Percentiles rank a stretch among this genome's conserved stretches.
Evolutionary conservation across 805 yeast genomes (phyloP).

Genomic region (Wickerhamomyces subpelliculosus): DNA sequence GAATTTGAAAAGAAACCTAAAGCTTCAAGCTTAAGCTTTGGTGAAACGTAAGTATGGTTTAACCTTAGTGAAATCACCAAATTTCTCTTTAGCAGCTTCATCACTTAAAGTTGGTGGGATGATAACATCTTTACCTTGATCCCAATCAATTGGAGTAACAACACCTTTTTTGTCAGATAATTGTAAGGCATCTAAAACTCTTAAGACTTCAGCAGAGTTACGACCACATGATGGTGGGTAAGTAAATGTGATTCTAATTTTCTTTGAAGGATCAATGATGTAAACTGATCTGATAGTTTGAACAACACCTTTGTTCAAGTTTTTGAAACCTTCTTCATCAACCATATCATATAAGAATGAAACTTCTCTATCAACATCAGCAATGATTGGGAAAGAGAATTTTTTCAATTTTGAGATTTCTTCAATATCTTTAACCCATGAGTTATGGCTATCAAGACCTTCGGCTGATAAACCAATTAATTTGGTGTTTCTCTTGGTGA

Average conservation of each 20-base stretch:
- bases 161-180: conserved; percentile 75
- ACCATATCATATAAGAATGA: conserved; percentile 84
- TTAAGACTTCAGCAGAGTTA: conserved; percentile 86
- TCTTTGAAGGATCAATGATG: conserved; percentile 85
- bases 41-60: conserved; percentile 87
- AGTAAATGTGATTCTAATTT: conserved; percentile 76
- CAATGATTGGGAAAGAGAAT: conserved; percentile 85
- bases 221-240: conserved; percentile 95
- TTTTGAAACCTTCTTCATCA: conserved; percentile 76
- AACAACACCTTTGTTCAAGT: conserved; percentile 64
- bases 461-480: conserved; percentile 89
- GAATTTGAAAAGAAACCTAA: too few relatives aligned
- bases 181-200: conserved; percentile 86
- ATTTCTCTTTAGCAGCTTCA: conserved; percentile 72
- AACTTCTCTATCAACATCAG: conserved; percentile 79
- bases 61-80: conserved; percentile 78
- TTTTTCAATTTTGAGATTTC: conserved; percentile 67
- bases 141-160: conserved; percentile 92
- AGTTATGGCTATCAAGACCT: conserved; percentile 68
- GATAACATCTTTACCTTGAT: conserved; percentile 82
- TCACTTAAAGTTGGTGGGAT: conserved; percentile 82
- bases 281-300: conserved; percentile 90
- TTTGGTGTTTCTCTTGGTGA: conserved; percentile 77
- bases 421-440: conserved; percentile 89
- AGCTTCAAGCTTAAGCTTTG: conserved; percentile 23